phyloP scores from a whole-genome alignment of 257 asterid genomes.

The Primulina huaijiensis region DNA sequence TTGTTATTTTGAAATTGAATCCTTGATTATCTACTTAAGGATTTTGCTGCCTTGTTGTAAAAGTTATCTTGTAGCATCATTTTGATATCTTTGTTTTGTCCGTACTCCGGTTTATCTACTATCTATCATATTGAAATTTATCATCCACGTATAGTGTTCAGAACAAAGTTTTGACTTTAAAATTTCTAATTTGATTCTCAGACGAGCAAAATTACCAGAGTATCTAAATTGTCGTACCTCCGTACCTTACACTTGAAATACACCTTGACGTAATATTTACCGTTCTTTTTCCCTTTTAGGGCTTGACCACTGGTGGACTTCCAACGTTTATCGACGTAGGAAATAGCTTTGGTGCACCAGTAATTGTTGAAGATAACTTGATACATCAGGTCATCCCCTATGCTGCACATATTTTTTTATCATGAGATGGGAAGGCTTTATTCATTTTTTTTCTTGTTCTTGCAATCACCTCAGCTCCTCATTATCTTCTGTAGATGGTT shows the following conservation, averaged over 20 bases:
- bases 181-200: conserved; percentile 9
- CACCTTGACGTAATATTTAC: conserved; percentile 9
- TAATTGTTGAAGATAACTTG: conserved; percentile 89
- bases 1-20: neutral
- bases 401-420: conserved; percentile 2
- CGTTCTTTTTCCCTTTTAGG: conserved; percentile 39
- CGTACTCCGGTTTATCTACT: neutral
- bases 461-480: conserved; percentile 20
- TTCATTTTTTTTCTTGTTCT: neutral
- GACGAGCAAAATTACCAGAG: conserved; percentile 15
- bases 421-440: neutral
- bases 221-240: neutral
- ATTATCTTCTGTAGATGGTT: conserved; percentile 51
- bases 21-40: conserved; percentile 2
- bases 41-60: conserved; percentile 12
- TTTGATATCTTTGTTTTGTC: neutral
- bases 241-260: conserved; percentile 16
- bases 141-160: neutral
- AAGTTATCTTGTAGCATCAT: neutral
- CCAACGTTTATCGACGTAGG: conserved; percentile 98
- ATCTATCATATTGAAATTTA: neutral
- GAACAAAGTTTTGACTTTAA: neutral
- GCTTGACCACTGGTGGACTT: conserved; percentile 97
- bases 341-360: conserved; percentile 98
- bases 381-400: conserved; percentile 60